These are phyloP conservation scores for Pleurotus tuoliensis DNA, from an alignment of 768 basidiomycete genomes.

Conservation along the genomic window DNA sequence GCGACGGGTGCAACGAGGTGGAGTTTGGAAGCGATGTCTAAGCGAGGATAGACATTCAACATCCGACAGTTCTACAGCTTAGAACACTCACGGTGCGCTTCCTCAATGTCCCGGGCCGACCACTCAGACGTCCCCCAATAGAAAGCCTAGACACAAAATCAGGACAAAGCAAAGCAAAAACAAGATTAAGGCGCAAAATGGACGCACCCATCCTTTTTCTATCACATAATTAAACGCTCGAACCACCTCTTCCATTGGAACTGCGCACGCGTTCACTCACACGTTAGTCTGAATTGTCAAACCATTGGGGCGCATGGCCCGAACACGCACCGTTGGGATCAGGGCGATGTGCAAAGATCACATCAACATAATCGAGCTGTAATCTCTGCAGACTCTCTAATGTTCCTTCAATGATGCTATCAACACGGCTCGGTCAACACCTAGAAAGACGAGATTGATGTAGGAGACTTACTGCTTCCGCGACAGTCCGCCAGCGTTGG, in stretches of 20 bases:
- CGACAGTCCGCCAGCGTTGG: slow-evolving; percentile 53
- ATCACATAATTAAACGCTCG: slow-evolving; percentile 80
- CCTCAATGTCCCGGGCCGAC: slow-evolving; percentile 66
- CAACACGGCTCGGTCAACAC: neutral
- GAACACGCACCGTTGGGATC: slow-evolving; percentile 44
- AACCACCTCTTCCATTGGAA: slow-evolving; percentile 75
- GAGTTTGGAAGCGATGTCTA: slow-evolving; percentile 65
- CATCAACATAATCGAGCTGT: slow-evolving; percentile 71
- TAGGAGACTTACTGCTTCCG: slow-evolving; percentile 51
- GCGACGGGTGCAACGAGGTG: slow-evolving; percentile 66
- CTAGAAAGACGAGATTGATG: neutral
- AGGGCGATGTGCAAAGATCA: slow-evolving; percentile 67
- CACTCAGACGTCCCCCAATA: slow-evolving; percentile 83
- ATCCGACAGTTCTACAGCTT: slow-evolving; percentile 18
- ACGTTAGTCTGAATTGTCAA: neutral
- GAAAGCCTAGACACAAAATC: slow-evolving; percentile 38
- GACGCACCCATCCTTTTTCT: slow-evolving; percentile 58
- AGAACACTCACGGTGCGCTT: slow-evolving; percentile 48
- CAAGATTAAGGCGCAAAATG: neutral
- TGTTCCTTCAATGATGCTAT: slow-evolving; percentile 71
- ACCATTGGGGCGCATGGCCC: neutral
- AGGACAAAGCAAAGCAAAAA: neutral
- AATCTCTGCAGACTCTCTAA: slow-evolving; percentile 64
- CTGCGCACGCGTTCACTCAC: slow-evolving; percentile 17
- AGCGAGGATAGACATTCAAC: neutral